Base-by-base conservation (phyloP, 31 red algal genomes). In the Odonthalia washingtoniensis region DNA sequence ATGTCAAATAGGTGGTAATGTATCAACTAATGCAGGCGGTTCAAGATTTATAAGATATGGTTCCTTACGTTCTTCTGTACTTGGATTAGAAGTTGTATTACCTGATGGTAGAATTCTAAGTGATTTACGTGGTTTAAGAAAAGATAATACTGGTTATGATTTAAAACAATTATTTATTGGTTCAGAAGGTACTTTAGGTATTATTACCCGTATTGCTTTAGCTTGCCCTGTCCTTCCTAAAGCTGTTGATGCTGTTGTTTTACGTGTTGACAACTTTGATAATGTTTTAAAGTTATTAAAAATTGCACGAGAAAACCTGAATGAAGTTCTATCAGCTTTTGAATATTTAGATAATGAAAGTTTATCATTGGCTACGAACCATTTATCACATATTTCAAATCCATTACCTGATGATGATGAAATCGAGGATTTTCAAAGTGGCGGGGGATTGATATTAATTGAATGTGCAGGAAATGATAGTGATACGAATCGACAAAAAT, bases 61-160 rank as follows among this genome's bases (percentile, higher is more conserved):
- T 18, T 89, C 92, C 16, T 36, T 97, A 80, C 92, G 91, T 5
- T 84, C 67, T 1, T 81, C 70, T 31, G 91, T 97, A 6, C 68
- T 95, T 17, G 97, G 97, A 35, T 9, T 99, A 28, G 97, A 99
- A 80, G 94, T 84, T 46, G 97, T 99, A 6, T 85, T 97, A n/a
- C 85, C 95, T 21, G 89, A 97, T 66, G 97, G 97, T 33, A 91
- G 83, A 16, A 75, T 96, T 18, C 68, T 96, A 2, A 86, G 93
- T 49, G 67, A 49, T 64, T 76, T 98, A 43, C 90, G 69, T 0
- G 44, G 70, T 45, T 39, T 97, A 31, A 76, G 94, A 40, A 99
- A 99, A 77, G 97, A 99, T 80, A 97, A 96, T 44, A 99, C 97
- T 5, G 97, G 97, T 1, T 97, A 97, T 68, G 95, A 99, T 75